A percentile compares a stretch with the other conserved stretches of the same genome.
Evolutionary conservation across 257 asterid genomes (phyloP).

Genomic region (Ophiorrhiza pumila): DNA sequence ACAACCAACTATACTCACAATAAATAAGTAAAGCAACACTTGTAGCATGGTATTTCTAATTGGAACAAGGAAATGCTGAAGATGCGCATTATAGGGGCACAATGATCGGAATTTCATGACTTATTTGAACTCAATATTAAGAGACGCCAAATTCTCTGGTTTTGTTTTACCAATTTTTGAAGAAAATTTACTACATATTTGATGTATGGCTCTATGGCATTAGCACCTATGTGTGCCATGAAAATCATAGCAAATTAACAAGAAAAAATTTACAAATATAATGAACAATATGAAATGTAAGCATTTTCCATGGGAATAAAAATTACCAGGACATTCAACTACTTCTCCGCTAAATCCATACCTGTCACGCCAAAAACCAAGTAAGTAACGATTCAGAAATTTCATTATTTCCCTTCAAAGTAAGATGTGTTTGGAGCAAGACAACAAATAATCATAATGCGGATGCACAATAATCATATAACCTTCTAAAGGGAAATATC

Average conservation of each 20-base stretch:
- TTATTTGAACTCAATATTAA: not conserved
- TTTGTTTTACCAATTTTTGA: not conserved
- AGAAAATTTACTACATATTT: not conserved
- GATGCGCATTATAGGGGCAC: not conserved
- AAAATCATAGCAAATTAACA: not conserved
- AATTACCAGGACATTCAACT: constrained; percentile 90
- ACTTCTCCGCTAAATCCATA: constrained; percentile 84
- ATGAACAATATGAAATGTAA: not conserved
- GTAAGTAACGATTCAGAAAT: constrained; percentile 26
- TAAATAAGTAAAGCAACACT: not conserved
- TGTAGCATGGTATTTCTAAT: not conserved
- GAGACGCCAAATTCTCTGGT: not conserved
- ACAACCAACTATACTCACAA: not conserved
- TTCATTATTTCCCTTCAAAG: not conserved
- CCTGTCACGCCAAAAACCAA: constrained; percentile 50
- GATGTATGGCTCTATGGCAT: not conserved
- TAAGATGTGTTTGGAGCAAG: not conserved
- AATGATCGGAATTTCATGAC: not conserved
- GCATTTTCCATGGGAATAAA: not conserved
- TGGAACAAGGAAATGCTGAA: not conserved
- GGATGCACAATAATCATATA: not conserved
- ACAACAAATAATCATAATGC: not conserved
- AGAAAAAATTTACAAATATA: not conserved
- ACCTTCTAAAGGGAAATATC: not conserved
- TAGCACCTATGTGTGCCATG: no score